Evolutionary conservation across 331 rosid species (phyloP), one percentile per base, ranked within the genome.

Genomic region (Acacia concinna): DNA sequence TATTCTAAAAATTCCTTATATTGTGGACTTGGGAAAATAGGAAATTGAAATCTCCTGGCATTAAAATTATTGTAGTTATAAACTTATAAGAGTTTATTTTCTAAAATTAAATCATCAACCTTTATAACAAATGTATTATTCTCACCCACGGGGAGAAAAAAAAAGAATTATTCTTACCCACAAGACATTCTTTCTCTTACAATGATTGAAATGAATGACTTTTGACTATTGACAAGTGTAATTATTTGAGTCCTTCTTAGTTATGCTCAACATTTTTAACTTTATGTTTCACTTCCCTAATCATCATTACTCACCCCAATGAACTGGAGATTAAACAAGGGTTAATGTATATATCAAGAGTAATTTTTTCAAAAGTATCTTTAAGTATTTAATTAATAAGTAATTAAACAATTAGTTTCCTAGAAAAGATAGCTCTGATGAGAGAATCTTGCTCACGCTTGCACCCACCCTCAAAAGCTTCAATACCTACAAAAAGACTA

Each of bases 391-490:
- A 20, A 35, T 66, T 28, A 49, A 14, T 49, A 7, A 23, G 17
- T 56, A 56, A 9, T 56, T 56, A 23, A 23, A 56, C 63, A 56
- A 21, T 54, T 25, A 40, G 20, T 49, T 65, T 38, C 23, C 43
- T 38, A 8, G 20, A 59, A 76, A 77, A 56, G 62, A 63, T 72
- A 11, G 31, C 56, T 71, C 64, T 40, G 18, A 8, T 35, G 37
- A 12, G 15, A 46, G 72, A 82, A 78, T 73, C 73, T 73, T 67
- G 65, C 67, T 73, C 73, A 67, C 43, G 43, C 52, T 72, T 12
- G 38, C 52, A 25, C 27, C 73, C 38, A 46, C 49, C 6, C 76
- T 51, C 44, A 64, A 73, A 62, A 66, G 78, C 74, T 43, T 69
- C 38, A 76, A 75, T 56, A 46, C 38, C 63, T 66, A 69, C 81